Conservation (phyloP, 2,329 filamentous ascomycete genomes). For the Penicillium polonicum region DNA sequence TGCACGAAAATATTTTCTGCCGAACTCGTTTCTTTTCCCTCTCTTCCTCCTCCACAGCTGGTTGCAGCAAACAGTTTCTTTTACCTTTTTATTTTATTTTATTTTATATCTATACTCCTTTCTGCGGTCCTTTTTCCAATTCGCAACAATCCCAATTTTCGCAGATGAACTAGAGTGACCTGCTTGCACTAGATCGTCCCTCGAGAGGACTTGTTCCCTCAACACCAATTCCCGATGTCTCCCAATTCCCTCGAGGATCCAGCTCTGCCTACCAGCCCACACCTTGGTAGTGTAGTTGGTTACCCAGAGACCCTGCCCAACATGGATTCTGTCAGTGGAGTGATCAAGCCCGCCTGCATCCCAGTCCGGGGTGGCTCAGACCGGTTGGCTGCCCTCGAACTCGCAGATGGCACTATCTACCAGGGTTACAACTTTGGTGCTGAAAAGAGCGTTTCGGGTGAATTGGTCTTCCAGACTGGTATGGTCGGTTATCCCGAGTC, state of each 20-base stretch:
- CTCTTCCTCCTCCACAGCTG: slow-evolving; percentile 22
- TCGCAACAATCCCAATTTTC: slow-evolving; percentile 1
- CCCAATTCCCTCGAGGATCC: slow-evolving; percentile 32
- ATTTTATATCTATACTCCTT: slow-evolving; percentile 18
- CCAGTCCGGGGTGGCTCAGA: slow-evolving; percentile 55
- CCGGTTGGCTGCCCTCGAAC: slow-evolving; percentile 78
- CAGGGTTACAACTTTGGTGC: slow-evolving; percentile 97
- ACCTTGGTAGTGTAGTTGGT: slow-evolving; percentile 42
- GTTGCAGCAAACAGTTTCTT: slow-evolving; percentile 10
- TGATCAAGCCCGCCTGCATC: slow-evolving; percentile 60
- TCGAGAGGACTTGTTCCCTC: slow-evolving; percentile 38
- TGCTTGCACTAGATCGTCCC: slow-evolving; percentile 35
- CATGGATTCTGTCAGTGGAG: slow-evolving; percentile 33
- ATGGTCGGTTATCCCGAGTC: slow-evolving; percentile 99
- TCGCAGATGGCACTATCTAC: slow-evolving; percentile 86
- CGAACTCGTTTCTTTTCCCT: slow-evolving; percentile 23
- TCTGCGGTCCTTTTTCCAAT: not conserved
- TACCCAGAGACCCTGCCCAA: slow-evolving; percentile 34
- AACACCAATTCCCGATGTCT: slow-evolving; percentile 29
- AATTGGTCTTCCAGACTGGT: slow-evolving; percentile 98
- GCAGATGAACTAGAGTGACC: slow-evolving; percentile 41
- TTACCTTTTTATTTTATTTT: slow-evolving; percentile 7
- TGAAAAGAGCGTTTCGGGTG: slow-evolving; percentile 88
- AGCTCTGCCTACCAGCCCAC: slow-evolving; percentile 40
- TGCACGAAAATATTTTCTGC: slow-evolving; percentile 20